Conservation (phyloP, 129 eudicot genomes). For the Erigeron canadensis region DNA sequence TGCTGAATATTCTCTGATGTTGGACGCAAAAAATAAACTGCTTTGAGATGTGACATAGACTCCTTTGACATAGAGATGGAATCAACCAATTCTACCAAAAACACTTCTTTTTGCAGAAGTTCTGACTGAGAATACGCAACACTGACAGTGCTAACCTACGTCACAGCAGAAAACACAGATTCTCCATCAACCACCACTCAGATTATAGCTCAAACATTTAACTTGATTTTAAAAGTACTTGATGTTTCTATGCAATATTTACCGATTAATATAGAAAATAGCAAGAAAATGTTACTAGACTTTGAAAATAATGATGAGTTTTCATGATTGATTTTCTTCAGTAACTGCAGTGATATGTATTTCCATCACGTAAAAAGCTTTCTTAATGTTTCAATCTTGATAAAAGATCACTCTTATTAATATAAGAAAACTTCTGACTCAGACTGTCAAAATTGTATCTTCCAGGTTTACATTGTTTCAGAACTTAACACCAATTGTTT, state of each 20-base stretch:
- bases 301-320: not conserved
- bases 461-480: conserved; percentile 12
- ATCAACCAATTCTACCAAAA: conserved; percentile 92
- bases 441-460: conserved; percentile 10
- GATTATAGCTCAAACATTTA: not conserved
- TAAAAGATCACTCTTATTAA: not conserved
- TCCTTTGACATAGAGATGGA: conserved; percentile 93
- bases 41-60: conserved; percentile 95
- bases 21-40: conserved; percentile 92
- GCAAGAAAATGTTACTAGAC: not conserved
- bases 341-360: not conserved
- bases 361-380: not conserved
- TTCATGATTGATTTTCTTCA: not conserved
- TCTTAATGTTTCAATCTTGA: conserved; percentile 10
- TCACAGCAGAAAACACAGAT: conserved; percentile 9
- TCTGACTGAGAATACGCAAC: conserved; percentile 96
- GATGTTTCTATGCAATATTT: not conserved
- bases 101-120: conserved; percentile 95
- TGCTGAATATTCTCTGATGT: conserved; percentile 77
- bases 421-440: not conserved
- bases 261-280: not conserved
- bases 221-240: not conserved
- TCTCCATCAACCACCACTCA: conserved; percentile 7
- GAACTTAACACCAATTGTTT: not conserved
- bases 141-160: conserved; percentile 95